Evolutionary conservation across 2,329 filamentous ascomycete genomes (phyloP).

Genomic region (Whalleya microplaca): DNA sequence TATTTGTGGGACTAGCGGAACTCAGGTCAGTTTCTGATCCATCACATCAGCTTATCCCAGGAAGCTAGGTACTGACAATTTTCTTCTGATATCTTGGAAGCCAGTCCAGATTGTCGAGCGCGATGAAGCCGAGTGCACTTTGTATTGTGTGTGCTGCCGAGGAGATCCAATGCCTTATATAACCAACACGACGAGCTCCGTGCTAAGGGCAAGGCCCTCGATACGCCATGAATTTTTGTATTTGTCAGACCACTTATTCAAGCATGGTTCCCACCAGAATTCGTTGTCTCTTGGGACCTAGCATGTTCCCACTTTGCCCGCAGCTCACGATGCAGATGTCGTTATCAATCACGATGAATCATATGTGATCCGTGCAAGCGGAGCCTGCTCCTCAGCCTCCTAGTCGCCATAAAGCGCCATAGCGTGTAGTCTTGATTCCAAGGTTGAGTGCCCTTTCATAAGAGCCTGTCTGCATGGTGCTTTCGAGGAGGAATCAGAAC

Average conservation of each 20-base stretch:
- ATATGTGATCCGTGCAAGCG: slow-evolving; percentile 14
- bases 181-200: not conserved
- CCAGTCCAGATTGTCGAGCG: not conserved
- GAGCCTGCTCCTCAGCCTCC: slow-evolving; percentile 6
- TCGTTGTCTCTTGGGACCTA: slow-evolving; percentile 15
- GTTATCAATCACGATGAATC: slow-evolving; percentile 9
- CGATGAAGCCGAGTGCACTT: not conserved
- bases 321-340: slow-evolving; percentile 7
- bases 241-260: slow-evolving; percentile 19
- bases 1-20: slow-evolving; percentile 6
- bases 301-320: slow-evolving; percentile 16
- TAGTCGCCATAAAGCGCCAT: slow-evolving; percentile 2
- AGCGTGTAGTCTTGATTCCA: not conserved
- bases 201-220: not conserved
- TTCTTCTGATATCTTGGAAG: not conserved
- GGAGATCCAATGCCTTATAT: not conserved
- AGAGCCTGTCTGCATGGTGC: not conserved
- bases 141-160: not conserved
- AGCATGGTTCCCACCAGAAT: slow-evolving; percentile 21
- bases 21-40: slow-evolving; percentile 18
- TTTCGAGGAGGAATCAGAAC: not conserved
- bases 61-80: slow-evolving; percentile 12
- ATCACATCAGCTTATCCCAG: slow-evolving; percentile 16
- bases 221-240: not conserved
- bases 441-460: too few relatives aligned